phyloP scores from a whole-genome alignment of 371 early-diverging fungal species.

The Circinella minor region DNA sequence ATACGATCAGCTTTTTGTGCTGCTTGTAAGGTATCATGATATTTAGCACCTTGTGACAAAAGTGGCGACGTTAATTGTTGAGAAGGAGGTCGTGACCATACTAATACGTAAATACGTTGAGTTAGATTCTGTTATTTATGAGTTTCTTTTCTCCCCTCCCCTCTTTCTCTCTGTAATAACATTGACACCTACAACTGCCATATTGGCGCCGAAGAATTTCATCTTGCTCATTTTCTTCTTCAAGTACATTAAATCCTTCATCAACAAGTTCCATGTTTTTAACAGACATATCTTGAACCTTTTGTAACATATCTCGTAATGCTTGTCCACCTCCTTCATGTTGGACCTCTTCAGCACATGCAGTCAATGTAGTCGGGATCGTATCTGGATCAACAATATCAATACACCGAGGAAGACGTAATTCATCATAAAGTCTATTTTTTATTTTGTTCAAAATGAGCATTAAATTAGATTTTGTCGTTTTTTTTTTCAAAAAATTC shows the following conservation, averaged over 20 bases:
- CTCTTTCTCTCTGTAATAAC: too few species aligned
- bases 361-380: slow-evolving; percentile 66
- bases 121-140: too few species aligned
- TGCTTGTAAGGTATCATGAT: slow-evolving; percentile 65
- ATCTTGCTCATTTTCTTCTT: slow-evolving; percentile 77
- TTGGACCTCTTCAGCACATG: slow-evolving; percentile 76
- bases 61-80: slow-evolving; percentile 63
- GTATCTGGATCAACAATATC: slow-evolving; percentile 58
- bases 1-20: slow-evolving; percentile 73
- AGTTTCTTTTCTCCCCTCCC: too few species aligned
- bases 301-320: slow-evolving; percentile 67
- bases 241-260: slow-evolving; percentile 69
- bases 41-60: slow-evolving; percentile 61
- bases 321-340: slow-evolving; percentile 70
- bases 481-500: too few species aligned
- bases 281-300: slow-evolving; percentile 59
- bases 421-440: slow-evolving; percentile 26
- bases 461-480: background rate
- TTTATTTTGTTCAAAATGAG: background rate
- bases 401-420: slow-evolving; percentile 29
- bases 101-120: slow-evolving; percentile 19
- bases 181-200: slow-evolving; percentile 35
- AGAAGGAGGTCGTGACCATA: slow-evolving; percentile 70
- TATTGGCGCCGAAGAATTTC: slow-evolving; percentile 60
- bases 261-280: slow-evolving; percentile 58